Evolutionary conservation across 148 eudicot species (phyloP).

Genomic region (Rhododendron ovatum): DNA sequence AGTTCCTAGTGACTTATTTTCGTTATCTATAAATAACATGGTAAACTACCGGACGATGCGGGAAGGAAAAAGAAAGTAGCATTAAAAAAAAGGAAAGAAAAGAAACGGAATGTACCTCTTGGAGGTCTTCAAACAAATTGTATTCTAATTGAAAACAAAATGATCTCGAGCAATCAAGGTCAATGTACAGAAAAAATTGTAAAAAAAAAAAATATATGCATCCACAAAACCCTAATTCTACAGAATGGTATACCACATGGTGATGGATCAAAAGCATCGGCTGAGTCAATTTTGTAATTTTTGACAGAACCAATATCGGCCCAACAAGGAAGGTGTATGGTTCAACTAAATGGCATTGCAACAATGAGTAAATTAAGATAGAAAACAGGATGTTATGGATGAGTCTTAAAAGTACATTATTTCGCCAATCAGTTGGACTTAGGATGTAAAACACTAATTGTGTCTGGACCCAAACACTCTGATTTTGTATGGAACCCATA

Average conservation of each 20-base stretch:
- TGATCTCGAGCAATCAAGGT: background rate
- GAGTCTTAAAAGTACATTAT: background rate
- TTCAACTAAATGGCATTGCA: background rate
- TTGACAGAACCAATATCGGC: background rate
- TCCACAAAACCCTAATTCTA: background rate
- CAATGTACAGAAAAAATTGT: background rate
- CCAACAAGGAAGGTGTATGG: background rate
- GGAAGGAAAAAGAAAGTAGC: background rate
- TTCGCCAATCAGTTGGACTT: background rate
- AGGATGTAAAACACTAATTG: background rate
- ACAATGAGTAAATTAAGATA: background rate
- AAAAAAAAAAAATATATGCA: background rate
- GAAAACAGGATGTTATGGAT: background rate
- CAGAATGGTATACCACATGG: background rate
- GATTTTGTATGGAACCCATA: background rate
- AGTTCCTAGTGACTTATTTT: background rate
- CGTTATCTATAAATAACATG: background rate
- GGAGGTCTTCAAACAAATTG: background rate
- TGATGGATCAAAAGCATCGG: background rate
- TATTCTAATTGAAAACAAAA: background rate
- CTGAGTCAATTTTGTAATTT: background rate
- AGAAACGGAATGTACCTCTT: background rate
- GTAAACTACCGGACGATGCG: background rate
- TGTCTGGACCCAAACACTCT: background rate
- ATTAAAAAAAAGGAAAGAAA: background rate